Percentiles rank a stretch among this genome's conserved stretches.
phyloP scores from a whole-genome alignment of 2,329 filamentous ascomycete genomes.

The Chrysosphaeria jannelii region DNA sequence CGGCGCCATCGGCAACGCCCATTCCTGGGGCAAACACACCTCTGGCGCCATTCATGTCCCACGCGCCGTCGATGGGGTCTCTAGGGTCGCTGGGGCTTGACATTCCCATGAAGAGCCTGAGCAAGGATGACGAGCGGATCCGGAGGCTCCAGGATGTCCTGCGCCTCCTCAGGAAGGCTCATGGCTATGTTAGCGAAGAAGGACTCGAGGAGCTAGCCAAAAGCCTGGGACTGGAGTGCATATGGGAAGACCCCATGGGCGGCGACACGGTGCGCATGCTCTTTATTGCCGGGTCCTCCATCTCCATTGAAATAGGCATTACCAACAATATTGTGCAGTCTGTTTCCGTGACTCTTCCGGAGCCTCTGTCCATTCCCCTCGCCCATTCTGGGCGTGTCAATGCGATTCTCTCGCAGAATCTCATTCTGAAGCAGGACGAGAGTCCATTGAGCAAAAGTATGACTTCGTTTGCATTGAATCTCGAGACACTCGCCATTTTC shows the following conservation, averaged over 20 bases:
- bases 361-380: conserved; percentile 24
- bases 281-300: conserved; percentile 28
- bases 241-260: conserved; percentile 23
- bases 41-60: too few relatives aligned
- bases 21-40: too few relatives aligned
- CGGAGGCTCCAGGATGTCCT: too few relatives aligned
- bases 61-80: too few relatives aligned
- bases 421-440: conserved; percentile 26
- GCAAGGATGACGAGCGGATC: too few relatives aligned
- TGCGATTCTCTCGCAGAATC: conserved; percentile 31
- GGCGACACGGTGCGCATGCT: conserved; percentile 21
- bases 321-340: conserved; percentile 29
- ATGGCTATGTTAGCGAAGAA: conserved; percentile 40
- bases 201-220: conserved; percentile 42
- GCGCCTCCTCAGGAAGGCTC: too few relatives aligned
- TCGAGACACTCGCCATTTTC: conserved; percentile 35
- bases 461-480: conserved; percentile 37
- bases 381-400: conserved; percentile 30
- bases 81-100: too few relatives aligned
- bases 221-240: conserved; percentile 31
- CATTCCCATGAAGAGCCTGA: too few relatives aligned
- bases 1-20: too few relatives aligned
- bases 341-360: conserved; percentile 31
- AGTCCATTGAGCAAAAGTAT: conserved; percentile 39
- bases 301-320: conserved; percentile 30